Evolutionary conservation across 2,329 filamentous ascomycete species (phyloP).

Genomic region (Fusarium sp.): DNA sequence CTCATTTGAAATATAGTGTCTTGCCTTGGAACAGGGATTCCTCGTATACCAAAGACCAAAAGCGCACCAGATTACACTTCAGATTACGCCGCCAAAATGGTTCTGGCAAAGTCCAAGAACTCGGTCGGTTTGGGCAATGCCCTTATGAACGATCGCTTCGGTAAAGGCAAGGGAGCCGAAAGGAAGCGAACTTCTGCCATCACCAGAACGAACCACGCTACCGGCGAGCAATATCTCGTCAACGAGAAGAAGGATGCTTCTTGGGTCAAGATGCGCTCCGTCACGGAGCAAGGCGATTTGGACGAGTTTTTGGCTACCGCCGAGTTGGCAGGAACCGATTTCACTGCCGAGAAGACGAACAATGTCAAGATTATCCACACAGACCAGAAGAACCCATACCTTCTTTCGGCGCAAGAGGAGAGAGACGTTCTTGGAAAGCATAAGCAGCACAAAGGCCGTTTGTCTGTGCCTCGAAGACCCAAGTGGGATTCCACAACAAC

Average conservation of each 20-base stretch:
- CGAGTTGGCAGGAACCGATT: constrained; percentile 97
- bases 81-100: constrained; percentile 57
- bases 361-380: constrained; percentile 99
- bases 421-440: constrained; percentile 82
- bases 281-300: constrained; percentile 95
- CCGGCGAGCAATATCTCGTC: constrained; percentile 90
- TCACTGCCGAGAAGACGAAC: constrained; percentile 98
- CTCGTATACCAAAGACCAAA: constrained; percentile 16
- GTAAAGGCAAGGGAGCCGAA: constrained; percentile 87
- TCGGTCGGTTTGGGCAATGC: constrained; percentile 93
- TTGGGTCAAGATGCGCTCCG: constrained; percentile 99
- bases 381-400: constrained; percentile 94
- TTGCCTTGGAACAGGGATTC: constrained; percentile 27
- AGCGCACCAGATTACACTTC: background rate
- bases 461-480: constrained; percentile 91
- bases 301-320: constrained; percentile 97
- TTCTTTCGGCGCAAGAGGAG: constrained; percentile 88
- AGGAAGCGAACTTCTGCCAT: constrained; percentile 75
- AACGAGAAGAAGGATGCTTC: constrained; percentile 90
- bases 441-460: constrained; percentile 76
- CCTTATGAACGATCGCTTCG: constrained; percentile 98
- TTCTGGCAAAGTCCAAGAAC: constrained; percentile 90
- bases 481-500: constrained; percentile 90
- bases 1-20: constrained; percentile 14
- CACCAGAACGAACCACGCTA: constrained; percentile 78